Percentiles rank a stretch among this genome's conserved stretches.
phyloP scores from a whole-genome alignment of 169 alveolate genomes.

The Plasmodium gonderi region DNA sequence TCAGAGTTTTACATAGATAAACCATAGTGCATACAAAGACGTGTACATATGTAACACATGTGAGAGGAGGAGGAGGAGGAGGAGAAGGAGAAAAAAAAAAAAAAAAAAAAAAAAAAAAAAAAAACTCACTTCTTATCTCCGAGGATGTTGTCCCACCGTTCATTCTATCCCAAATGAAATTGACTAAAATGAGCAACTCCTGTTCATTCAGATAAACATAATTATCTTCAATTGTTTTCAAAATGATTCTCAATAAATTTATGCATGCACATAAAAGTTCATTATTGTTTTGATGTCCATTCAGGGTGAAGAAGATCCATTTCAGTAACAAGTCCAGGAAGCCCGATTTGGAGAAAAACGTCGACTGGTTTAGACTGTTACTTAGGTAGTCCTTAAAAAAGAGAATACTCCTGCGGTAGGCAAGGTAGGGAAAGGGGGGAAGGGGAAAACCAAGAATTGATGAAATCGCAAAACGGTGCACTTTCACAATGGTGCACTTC shows the following conservation, averaged over 20 bases:
- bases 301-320: constrained; percentile 41
- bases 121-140: constrained; percentile 28
- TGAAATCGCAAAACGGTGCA: not conserved
- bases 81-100: too few relatives aligned
- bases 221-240: constrained; percentile 65
- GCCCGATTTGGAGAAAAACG: constrained; percentile 46
- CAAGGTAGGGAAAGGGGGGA: not conserved
- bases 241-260: constrained; percentile 32
- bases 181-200: constrained; percentile 21
- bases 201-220: constrained; percentile 39
- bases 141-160: constrained; percentile 3
- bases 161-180: constrained; percentile 39
- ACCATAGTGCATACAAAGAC: not conserved
- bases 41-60: not conserved
- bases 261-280: constrained; percentile 19
- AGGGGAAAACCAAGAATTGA: not conserved
- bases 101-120: not conserved
- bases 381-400: constrained; percentile 64
- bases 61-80: too few relatives aligned
- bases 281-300: constrained; percentile 24
- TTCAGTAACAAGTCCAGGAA: constrained; percentile 49
- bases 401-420: constrained; percentile 22
- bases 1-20: not conserved
- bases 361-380: constrained; percentile 53
- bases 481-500: not conserved